phyloP scores from a whole-genome alignment of 179 eudicot species.

The Dionaea muscipula region DNA sequence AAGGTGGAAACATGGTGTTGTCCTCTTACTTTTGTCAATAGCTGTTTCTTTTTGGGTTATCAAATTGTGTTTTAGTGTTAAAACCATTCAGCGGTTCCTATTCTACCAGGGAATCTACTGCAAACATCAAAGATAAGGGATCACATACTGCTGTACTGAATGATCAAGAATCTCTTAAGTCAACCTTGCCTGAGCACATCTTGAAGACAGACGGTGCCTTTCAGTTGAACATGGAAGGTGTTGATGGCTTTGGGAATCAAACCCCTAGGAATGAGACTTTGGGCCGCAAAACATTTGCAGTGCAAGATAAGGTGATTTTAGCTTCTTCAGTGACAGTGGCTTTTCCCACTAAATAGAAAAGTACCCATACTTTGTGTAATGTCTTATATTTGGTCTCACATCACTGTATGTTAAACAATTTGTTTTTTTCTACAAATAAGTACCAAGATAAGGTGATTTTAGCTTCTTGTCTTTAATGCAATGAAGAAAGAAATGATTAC shows the following conservation, averaged over 20 bases:
- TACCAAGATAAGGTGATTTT: too few species aligned
- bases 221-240: slow-evolving; percentile 29
- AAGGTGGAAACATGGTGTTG: too few species aligned
- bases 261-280: slow-evolving; percentile 51
- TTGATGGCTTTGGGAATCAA: slow-evolving; percentile 27
- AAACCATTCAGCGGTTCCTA: neutral
- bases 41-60: neutral
- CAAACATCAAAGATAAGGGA: slow-evolving; percentile 20
- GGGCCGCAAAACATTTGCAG: slow-evolving; percentile 52
- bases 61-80: neutral
- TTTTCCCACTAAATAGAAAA: neutral
- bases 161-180: slow-evolving; percentile 25
- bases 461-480: too few species aligned
- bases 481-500: too few species aligned
- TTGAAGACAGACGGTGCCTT: slow-evolving; percentile 21
- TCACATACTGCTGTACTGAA: slow-evolving; percentile 19
- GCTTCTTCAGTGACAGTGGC: neutral
- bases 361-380: too few species aligned
- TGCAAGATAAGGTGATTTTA: slow-evolving; percentile 68
- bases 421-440: too few species aligned
- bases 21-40: too few species aligned
- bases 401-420: too few species aligned
- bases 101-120: slow-evolving; percentile 29
- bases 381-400: too few species aligned
- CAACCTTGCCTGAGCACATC: slow-evolving; percentile 24